Conservation (phyloP, 305 asterid genomes). For the Salvia sclarea region DNA sequence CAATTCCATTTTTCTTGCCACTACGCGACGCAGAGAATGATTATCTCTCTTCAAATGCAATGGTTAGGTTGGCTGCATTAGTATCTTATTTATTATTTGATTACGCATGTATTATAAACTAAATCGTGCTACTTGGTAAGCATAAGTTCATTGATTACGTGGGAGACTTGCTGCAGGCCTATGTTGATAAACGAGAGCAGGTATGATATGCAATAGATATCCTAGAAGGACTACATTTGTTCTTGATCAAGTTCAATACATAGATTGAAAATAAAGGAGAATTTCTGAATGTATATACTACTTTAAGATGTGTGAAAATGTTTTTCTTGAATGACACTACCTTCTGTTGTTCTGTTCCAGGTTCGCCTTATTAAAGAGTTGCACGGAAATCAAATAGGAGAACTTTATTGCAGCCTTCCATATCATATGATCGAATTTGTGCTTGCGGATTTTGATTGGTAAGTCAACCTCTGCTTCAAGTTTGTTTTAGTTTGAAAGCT, state of each 20-base stretch:
- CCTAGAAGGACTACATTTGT: slow-evolving; percentile 4
- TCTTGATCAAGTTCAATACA: neutral
- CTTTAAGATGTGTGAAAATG: neutral
- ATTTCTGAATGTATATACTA: no score
- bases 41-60: slow-evolving; percentile 85
- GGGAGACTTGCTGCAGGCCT: slow-evolving; percentile 95
- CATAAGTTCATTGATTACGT: slow-evolving; percentile 96
- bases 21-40: slow-evolving; percentile 85
- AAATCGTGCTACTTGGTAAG: slow-evolving; percentile 34
- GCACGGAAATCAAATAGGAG: slow-evolving; percentile 91
- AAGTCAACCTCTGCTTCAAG: slow-evolving; percentile 36
- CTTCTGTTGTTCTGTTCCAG: slow-evolving; percentile 49
- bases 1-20: slow-evolving; percentile 96
- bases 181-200: slow-evolving; percentile 97
- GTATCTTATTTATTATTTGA: slow-evolving; percentile 27
- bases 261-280: no score
- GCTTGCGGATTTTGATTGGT: slow-evolving; percentile 81
- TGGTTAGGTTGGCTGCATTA: slow-evolving; percentile 56
- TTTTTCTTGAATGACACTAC: slow-evolving; percentile 1
- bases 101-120: slow-evolving; percentile 21
- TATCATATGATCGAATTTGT: slow-evolving; percentile 82
- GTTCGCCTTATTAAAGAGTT: slow-evolving; percentile 91
- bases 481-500: slow-evolving; percentile 17
- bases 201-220: slow-evolving; percentile 41
- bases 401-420: slow-evolving; percentile 91